Base-by-base conservation (phyloP, 768 basidiomycete genomes). In the Trametes punicea region DNA sequence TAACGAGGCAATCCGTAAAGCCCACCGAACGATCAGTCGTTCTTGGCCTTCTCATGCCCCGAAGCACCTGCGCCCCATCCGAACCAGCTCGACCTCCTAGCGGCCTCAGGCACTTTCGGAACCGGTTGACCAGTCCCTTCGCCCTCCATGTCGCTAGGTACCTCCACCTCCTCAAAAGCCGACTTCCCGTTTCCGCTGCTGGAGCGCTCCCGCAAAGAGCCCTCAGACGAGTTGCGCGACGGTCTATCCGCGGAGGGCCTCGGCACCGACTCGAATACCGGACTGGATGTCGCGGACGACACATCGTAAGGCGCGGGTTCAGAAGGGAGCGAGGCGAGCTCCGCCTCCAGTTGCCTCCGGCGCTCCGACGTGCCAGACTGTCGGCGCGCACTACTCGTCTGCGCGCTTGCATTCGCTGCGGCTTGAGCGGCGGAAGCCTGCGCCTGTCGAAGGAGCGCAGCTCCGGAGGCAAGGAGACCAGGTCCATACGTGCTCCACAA, bases 401-500 rank as follows among this genome's bases (percentile, higher is more conserved):
- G 48, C 25, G 52, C 51, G 18, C 46, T 44, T 15, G 59, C 48
- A 42, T 54, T 59, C 46, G 57, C 51, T 4, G 60, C 50, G 4
- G 57, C 56, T 46, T 74, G 57, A 30, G 71, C 64, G 0, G 81
- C 71, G 16, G 74, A 71, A 0, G 74, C 71, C 11, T 80, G 73
- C 20, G 79, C 74, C 57, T 84, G 81, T 16, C 75, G 75, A 13
- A 91, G 69, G 4, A 90, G 67, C 2, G 81, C 80, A 0, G 87
- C 78, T 18, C 89, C 87, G 1, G 81, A 78, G 2, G 87, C 87
- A 11, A 92, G 63, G 39, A 92, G 77, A 2, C 77, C 67, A 0
- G 91, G 90, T 1, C 89, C 91, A 59, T 90, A 93, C 2, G 83
- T 80, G n/a, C 77, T 75, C 90, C 90, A 93, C 15, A 93, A 73